Percentiles rank a stretch among this genome's conserved stretches.
Evolutionary conservation across 805 yeast species (phyloP).

Genomic region (Lipomyces spencermartinsiae): DNA sequence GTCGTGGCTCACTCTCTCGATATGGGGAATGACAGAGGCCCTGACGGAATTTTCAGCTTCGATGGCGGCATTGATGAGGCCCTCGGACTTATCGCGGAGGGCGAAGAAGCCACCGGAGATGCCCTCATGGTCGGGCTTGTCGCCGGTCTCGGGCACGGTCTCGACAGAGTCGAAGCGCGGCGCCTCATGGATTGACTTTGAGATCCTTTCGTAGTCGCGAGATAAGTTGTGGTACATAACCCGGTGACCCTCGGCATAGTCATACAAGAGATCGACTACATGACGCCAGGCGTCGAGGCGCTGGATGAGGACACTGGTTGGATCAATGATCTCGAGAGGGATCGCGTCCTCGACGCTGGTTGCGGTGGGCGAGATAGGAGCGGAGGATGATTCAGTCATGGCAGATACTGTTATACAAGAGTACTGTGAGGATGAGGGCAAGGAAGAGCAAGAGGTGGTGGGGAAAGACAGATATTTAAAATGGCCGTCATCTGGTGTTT

Average conservation of each 20-base stretch:
- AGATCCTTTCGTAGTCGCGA: constrained; percentile 46
- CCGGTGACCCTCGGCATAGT: constrained; percentile 44
- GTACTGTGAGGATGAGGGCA: not conserved
- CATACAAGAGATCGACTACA: constrained; percentile 43
- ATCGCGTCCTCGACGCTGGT: constrained; percentile 31
- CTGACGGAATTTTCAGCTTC: constrained; percentile 52
- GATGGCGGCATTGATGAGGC: constrained; percentile 46
- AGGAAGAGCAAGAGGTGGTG: not conserved
- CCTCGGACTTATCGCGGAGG: constrained; percentile 46
- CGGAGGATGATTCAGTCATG: not conserved
- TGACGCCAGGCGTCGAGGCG: constrained; percentile 52
- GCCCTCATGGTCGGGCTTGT: constrained; percentile 36
- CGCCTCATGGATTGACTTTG: constrained; percentile 45
- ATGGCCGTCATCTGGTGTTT: not conserved
- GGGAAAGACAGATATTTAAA: too few relatives aligned
- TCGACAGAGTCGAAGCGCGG: constrained; percentile 46
- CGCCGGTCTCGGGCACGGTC: constrained; percentile 33
- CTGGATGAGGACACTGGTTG: constrained; percentile 46
- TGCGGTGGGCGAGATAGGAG: not conserved
- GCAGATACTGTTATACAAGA: not conserved
- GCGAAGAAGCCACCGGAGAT: constrained; percentile 47
- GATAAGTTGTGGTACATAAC: constrained; percentile 43
- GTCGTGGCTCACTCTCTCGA: constrained; percentile 51
- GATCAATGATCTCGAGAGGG: constrained; percentile 44
- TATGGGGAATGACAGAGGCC: constrained; percentile 51